Evolutionary conservation across 208 protist species (phyloP).

Genomic region (Crithidia brevicula): DNA sequence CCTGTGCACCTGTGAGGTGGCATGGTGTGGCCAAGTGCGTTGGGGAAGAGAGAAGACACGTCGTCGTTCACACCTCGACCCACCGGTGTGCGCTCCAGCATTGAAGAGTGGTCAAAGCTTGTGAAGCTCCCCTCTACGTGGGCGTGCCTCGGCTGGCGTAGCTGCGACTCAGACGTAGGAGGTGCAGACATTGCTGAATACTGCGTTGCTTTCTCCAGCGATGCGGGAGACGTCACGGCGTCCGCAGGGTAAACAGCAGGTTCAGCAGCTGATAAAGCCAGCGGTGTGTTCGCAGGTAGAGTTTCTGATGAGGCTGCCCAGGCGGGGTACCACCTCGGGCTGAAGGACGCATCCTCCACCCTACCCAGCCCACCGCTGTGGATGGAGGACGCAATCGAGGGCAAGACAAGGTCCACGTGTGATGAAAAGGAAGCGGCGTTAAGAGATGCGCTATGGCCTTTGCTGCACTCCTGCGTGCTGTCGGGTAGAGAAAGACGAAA

Average conservation of each 20-base stretch:
- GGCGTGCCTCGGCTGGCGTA: too few relatives aligned
- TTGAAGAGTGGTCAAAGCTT: not conserved
- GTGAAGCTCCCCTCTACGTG: too few relatives aligned
- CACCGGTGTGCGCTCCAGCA: not conserved
- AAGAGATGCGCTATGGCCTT: too few relatives aligned
- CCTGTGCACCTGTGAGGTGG: not conserved
- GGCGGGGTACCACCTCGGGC: not conserved
- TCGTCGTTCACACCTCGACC: not conserved
- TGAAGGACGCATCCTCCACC: not conserved
- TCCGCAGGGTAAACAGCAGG: not conserved
- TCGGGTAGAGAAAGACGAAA: too few relatives aligned
- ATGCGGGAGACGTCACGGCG: not conserved
- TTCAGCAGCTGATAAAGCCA: not conserved
- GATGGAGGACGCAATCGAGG: constrained; percentile 12
- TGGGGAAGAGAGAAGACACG: not conserved
- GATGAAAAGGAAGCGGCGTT: not conserved
- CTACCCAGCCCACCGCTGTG: constrained; percentile 1
- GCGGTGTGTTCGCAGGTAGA: not conserved
- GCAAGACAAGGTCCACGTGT: not conserved
- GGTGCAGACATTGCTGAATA: too few relatives aligned
- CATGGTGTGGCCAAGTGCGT: constrained; percentile 12
- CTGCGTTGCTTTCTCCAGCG: too few relatives aligned
- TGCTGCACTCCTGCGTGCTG: too few relatives aligned
- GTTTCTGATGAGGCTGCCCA: not conserved
- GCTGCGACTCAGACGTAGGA: too few relatives aligned